Evolutionary conservation across 2,329 filamentous ascomycete genomes (phyloP), one percentile per base, ranked within the genome.

Genomic region (Parastagonospora avenae): DNA sequence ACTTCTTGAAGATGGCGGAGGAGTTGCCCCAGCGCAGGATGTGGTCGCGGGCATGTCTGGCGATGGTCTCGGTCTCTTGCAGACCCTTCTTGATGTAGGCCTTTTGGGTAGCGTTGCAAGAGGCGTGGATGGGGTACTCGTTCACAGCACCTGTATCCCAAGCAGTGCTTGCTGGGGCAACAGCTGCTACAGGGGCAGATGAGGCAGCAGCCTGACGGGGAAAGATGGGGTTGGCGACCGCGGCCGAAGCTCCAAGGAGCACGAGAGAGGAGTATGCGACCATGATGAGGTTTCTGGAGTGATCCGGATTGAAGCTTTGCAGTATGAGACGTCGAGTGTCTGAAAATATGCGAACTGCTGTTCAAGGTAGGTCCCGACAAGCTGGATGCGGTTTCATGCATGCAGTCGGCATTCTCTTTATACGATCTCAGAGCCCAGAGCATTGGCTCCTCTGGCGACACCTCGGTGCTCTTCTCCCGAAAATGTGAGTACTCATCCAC

Each of bases 61-160:
- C 84, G 4, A 89, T 76, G 44, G 73, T 66, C 33, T 86, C 70
- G 4, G 84, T 79, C 67, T 90, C 87, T 14, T 80, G 74, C 0
- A 90, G 76, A 5, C 79, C 87, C 12, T 73, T 71, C 32, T 76
- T 71, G 37, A 90, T 77, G 67, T 87, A 83, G 7, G 70, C 71
- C 36, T 75, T 77, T 60, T 88, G 79, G 1, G 85, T 88, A 42
- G 76, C 72, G 62, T 90, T 89, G 75, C 87, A 90, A 19, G 85
- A 88, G 30, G 77, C 67, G 70, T 89, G 87, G 65, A 89, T 87
- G 11, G 75, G 73, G 59, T 73, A 81, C 14, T 74, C 57, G 12
- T 57, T 66, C 7, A 76, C 71, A 2, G 73, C 75, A 10, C 77
- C 78, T 3, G 58, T 50, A n/a, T 70, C 55, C 70, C 71, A 74